Base-by-base conservation (phyloP, 1,139 yeast genomes). In the Blastobotrys indianensis region DNA sequence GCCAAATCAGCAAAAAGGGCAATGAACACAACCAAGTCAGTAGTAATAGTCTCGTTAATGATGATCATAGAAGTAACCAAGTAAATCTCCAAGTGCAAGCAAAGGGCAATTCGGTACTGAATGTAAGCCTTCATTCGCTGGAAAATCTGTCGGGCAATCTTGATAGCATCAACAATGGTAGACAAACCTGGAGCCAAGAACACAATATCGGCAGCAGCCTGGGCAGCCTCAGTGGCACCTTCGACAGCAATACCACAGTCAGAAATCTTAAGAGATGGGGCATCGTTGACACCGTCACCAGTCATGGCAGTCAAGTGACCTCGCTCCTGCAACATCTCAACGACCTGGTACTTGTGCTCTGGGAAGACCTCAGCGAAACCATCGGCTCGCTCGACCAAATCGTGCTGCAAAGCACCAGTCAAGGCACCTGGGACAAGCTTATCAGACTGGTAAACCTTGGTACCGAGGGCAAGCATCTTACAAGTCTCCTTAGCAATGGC, bases 401-500 rank as follows among this genome's bases (percentile, higher is more conserved):
- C 86, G 46, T 48, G 51, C 44, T 85, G 82, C 75, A 85, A 94
- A 69, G 94, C 84, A 82, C 95, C 95, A 66, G 94, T 86, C 87
- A 85, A 46, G 43, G 51, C 45, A 70, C 94, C 88, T 70, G 86
- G 78, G 79, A 95, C 95, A 71, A 86, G 79, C 80, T 92, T 84
- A 76, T 87, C 96, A 67, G 96, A 95, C 75, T 87, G 92, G 79
- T 86, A 87, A 66, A 87, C 88, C 88, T 86, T 86, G 64, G 94
- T 85, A 78, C 96, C 96, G 65, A 87, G 79, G 70, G 95, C 95
- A 71, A 87, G 79, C 84, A 87, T 95, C 80, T 95, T 85, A 78
- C 95, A 86, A 69, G 96, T 87, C 77, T 87, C 96, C 83, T 87
- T 87, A 68, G 96, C 96, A 75, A 87, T 87, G 80, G 95, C 96